Base-by-base conservation (phyloP, 2,329 filamentous ascomycete species). In the Aspergillus chevalieri region DNA sequence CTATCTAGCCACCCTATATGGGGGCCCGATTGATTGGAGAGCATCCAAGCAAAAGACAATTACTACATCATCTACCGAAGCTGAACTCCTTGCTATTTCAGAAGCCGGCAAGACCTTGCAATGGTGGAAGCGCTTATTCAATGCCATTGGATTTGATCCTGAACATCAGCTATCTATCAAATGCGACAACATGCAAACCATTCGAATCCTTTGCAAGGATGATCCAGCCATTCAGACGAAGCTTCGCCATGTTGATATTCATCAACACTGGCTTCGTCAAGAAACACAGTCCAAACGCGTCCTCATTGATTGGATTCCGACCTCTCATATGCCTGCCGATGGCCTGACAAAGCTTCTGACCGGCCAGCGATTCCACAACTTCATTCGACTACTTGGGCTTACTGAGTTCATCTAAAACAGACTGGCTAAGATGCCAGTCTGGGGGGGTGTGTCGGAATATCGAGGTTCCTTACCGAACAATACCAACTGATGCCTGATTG, bases 181-280 rank as follows among this genome's bases (percentile, higher is more conserved):
- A n/a, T n/a, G n/a, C n/a, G n/a, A n/a, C n/a, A n/a, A 57, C 22
- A 17, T 34, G n/a, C 50, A 52, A 28, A 53, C 52, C 7, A 17
- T 57, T 17, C 19, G 39, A 19, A 45, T 53, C 5, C 14, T 55
- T 2, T 48, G 47, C 2, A 39, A 26, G 4, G 47, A 48, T 14
- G 14, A 43, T 43, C 7, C 10, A 36, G 19, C 19, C 30, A 14
- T 30, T 49, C 26, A 26, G 21, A 21, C 21, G 21, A 21, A 21
- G 21, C 21, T 21, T 3, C 21, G 21, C 21, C 21, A 21, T 21
- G 21, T 21, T 21, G 52, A 65, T 51, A 62, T 65, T 39, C 52
- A 63, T 38, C 30, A 56, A 19, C 48, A 53, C 44, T 65, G 56
- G 59, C 46, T 65, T 1, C 17, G 57, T 3, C 53, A 65, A 47